Base-by-base conservation (phyloP, 306 rosid genomes). In the Corylus avellana region DNA sequence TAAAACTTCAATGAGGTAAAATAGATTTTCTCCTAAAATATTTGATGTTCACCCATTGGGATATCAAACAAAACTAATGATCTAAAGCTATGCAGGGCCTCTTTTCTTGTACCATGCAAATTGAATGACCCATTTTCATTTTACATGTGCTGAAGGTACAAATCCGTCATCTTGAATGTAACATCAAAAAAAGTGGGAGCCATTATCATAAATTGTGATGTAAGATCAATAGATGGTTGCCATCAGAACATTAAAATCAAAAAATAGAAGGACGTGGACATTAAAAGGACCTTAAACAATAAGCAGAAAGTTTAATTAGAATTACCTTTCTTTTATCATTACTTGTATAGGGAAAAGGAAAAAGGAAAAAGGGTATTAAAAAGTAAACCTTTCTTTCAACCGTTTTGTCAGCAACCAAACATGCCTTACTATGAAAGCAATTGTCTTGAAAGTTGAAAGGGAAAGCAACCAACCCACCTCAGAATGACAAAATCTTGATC, bases 381-480 rank as follows among this genome's bases (percentile, higher is more conserved):
- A 17, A 2, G 2, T 32, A 32, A 32, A 37, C 18, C 14, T 39
- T 17, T 12, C 42, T 67, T 18, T 35, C 72, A 44, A 7, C 49
- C 25, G 37, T 39, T 39, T 67, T 67, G 50, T 67, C 12, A 66
- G 71, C 9, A 66, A 17, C 48, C 49, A 37, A 37, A 66, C 14
- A 66, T 3, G 14, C 66, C 25, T 59, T 59, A 25, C 32, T 18
- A 29, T 64, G 51, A 67, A 67, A 14, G 70, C 42, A 62, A 18
- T 42, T 12, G 42, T 22, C 68, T 25, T 62, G 18, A 27, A 29
- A 62, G 37, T 62, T 67, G 46, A 29, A 62, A 66, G 55, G 5
- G 6, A 48, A 48, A n/a, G 72, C 7, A 12, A 59, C 63, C 58
- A n/a, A 25, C 72, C 72, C 72, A 87, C 90, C 88, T 39, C 80